Evolutionary conservation across 148 eudicot genomes (phyloP).

Genomic region (Fagopyrum homotropicum): DNA sequence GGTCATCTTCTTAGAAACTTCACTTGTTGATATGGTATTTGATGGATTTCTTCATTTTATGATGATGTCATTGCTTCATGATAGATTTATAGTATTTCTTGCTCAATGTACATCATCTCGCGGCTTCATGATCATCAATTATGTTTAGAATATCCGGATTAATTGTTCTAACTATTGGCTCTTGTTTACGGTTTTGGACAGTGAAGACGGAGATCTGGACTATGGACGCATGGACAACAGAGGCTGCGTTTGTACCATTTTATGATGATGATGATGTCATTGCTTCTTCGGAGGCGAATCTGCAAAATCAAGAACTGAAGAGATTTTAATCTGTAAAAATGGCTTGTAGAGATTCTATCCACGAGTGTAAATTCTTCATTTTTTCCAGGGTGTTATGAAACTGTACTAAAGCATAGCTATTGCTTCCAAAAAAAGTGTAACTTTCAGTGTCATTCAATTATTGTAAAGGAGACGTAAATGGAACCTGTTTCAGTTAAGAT

Average conservation of each 20-base stretch:
- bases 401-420: neutral
- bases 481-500: neutral
- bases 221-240: slow-evolving; percentile 7
- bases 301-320: neutral
- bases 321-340: neutral
- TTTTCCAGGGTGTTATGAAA: neutral
- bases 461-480: neutral
- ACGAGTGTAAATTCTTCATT: neutral
- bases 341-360: slow-evolving; percentile 8
- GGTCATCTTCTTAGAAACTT: neutral
- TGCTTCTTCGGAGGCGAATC: slow-evolving; percentile 5
- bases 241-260: slow-evolving; percentile 11
- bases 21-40: no score
- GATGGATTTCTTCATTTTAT: neutral
- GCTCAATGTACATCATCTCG: neutral
- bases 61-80: no score
- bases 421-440: slow-evolving; percentile 5
- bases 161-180: neutral
- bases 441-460: slow-evolving; percentile 9
- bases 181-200: neutral
- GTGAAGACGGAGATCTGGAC: slow-evolving; percentile 7
- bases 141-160: neutral
- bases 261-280: slow-evolving; percentile 3
- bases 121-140: neutral
- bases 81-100: neutral